These are phyloP conservation scores for Candida fluviatilis DNA, from an alignment of 805 yeast species.

Conservation along the genomic window DNA sequence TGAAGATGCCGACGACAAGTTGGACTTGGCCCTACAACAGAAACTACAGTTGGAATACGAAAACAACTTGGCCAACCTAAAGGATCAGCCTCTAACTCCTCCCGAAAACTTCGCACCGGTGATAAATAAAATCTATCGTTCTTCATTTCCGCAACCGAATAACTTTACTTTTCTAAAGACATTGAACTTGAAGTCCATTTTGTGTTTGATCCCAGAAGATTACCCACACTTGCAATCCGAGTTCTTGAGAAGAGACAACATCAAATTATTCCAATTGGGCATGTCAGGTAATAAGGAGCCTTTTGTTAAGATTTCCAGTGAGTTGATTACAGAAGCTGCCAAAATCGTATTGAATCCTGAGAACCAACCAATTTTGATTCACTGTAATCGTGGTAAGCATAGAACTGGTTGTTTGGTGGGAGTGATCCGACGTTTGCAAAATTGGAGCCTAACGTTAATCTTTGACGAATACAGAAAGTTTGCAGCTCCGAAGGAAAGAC, in stretches of 20 bases:
- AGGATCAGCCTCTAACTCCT: slow-evolving; percentile 39
- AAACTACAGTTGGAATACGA: slow-evolving; percentile 16
- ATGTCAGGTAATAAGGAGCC: slow-evolving; percentile 96
- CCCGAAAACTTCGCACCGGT: slow-evolving; percentile 94
- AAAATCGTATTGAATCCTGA: slow-evolving; percentile 76
- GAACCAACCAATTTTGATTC: slow-evolving; percentile 89
- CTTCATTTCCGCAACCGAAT: slow-evolving; percentile 85
- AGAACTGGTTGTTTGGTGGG: slow-evolving; percentile 96
- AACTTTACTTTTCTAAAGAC: slow-evolving; percentile 67
- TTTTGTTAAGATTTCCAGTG: slow-evolving; percentile 68
- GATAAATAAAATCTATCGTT: slow-evolving; percentile 67
- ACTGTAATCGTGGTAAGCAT: slow-evolving; percentile 95
- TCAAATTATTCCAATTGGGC: slow-evolving; percentile 80
- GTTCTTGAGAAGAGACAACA: slow-evolving; percentile 57
- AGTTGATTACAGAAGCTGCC: slow-evolving; percentile 72
- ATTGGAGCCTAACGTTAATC: slow-evolving; percentile 91
- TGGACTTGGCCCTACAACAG: slow-evolving; percentile 23
- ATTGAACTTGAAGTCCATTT: slow-evolving; percentile 64
- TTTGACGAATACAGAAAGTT: slow-evolving; percentile 93
- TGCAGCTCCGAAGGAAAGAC: slow-evolving; percentile 92
- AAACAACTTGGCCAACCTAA: not conserved
- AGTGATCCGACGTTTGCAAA: slow-evolving; percentile 80
- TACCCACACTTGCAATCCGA: slow-evolving; percentile 75
- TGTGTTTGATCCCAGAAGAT: slow-evolving; percentile 87
- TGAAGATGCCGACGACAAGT: slow-evolving; percentile 40